Conservation (phyloP, 2,329 filamentous ascomycete genomes). For the Stenocarpella maydis region DNA sequence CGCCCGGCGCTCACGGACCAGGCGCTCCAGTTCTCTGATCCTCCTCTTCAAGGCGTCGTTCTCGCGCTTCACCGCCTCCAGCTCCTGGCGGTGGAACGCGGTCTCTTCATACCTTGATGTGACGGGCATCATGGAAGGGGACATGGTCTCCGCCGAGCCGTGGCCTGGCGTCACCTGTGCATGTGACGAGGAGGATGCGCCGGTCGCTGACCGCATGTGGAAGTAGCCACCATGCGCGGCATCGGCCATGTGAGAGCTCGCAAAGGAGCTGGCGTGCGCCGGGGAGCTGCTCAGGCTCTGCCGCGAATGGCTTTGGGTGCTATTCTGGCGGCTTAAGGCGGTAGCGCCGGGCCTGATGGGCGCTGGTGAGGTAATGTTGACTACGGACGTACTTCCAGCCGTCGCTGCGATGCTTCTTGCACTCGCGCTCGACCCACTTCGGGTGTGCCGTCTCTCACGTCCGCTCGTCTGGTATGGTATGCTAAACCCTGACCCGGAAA, state of each 20-base stretch:
- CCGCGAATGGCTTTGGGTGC: conserved; percentile 56
- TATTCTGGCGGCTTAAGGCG: conserved; percentile 62
- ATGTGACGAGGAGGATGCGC: conserved; percentile 43
- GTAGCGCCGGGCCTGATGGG: conserved; percentile 50
- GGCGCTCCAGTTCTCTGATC: conserved; percentile 68
- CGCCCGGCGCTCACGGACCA: conserved; percentile 57
- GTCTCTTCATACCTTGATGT: conserved; percentile 71
- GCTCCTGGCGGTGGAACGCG: conserved; percentile 64
- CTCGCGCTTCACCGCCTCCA: conserved; percentile 69
- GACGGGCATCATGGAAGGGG: conserved; percentile 62
- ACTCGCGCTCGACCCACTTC: conserved; percentile 66
- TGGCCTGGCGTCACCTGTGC: conserved; percentile 52
- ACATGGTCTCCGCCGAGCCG: conserved; percentile 52
- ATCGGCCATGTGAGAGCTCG: conserved; percentile 54
- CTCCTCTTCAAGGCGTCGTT: conserved; percentile 69
- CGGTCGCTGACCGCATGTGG: conserved; percentile 38
- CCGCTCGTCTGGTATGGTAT: conserved; percentile 57
- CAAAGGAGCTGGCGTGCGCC: conserved; percentile 54
- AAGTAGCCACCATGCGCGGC: conserved; percentile 46
- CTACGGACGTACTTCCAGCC: conserved; percentile 49
- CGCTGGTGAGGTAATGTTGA: conserved; percentile 56
- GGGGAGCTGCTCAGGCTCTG: conserved; percentile 61
- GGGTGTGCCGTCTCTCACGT: conserved; percentile 58
- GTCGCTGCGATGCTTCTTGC: conserved; percentile 59
- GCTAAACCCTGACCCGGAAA: conserved; percentile 66